Evolutionary conservation across 768 basidiomycete species (phyloP), one percentile per base, ranked within the genome.

Genomic region (Trametes cingulata): DNA sequence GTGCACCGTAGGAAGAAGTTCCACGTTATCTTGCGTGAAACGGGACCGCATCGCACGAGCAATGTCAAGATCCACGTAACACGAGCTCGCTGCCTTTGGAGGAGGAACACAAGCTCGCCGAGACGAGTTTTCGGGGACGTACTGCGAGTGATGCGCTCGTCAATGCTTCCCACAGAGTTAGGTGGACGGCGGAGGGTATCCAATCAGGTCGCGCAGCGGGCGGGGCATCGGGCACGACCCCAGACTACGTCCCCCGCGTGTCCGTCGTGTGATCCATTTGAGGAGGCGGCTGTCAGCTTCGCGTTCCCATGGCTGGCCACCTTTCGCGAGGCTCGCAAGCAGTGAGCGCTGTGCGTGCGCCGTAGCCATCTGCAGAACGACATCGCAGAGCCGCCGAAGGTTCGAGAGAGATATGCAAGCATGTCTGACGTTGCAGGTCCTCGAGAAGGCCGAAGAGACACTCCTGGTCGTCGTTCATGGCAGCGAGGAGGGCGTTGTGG

Each of bases 281-380:
- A 36, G 29, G 61, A 56, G 61, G 61, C 61, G 61, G 61, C 61
- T 63, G 61, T 54, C 61, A 58, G 39, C 17, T 43, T 39, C 41
- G 47, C 33, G 47, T 63, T 58, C 61, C 52, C 61, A 63, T 58
- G 57, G 55, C 17, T 45, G 56, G 47, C 56, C 35, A 40, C 25
- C 29, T 22, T 33, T 55, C 41, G 52, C 47, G 46, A 42, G 56
- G 47, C 20, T 37, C 22, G 39, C 39, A 33, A 42, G 41, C 39
- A 50, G 46, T 48, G 47, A 50, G 52, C 56, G 61, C 61, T 61
- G 53, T 47, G 33, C 50, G 37, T 37, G 51, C 22, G 57, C 42
- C 41, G 49, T 35, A 56, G 49, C 29, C 42, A 15, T 51, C 29
- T 27, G 9, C 37, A 24, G 25, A n/a, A n/a, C n/a, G n/a, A n/a